phyloP scores from a whole-genome alignment of 805 yeast species.

The Saccharomyces jurei region DNA sequence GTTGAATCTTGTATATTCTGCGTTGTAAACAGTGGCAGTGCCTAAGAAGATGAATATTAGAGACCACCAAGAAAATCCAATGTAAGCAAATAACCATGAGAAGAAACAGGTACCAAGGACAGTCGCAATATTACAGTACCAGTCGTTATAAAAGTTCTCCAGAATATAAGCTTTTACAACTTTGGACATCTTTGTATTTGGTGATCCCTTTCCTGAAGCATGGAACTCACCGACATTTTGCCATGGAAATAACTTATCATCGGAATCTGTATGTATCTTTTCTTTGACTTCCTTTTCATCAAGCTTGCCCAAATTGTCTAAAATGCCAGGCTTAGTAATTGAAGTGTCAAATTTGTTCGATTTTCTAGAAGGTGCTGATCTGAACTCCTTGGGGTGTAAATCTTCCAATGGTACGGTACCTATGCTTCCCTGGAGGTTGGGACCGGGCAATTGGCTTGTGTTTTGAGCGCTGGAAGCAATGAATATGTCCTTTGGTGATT shows the following conservation, averaged over 20 bases:
- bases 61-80: slow-evolving; percentile 59
- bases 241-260: slow-evolving; percentile 32
- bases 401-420: slow-evolving; percentile 27
- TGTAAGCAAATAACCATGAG: slow-evolving; percentile 57
- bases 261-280: slow-evolving; percentile 8
- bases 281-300: slow-evolving; percentile 11
- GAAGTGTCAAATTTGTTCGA: slow-evolving; percentile 27
- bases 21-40: slow-evolving; percentile 58
- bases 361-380: slow-evolving; percentile 19
- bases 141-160: slow-evolving; percentile 65
- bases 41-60: slow-evolving; percentile 50
- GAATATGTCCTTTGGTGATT: slow-evolving; percentile 8
- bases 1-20: slow-evolving; percentile 69
- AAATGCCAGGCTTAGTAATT: slow-evolving; percentile 18
- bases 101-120: slow-evolving; percentile 65
- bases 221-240: slow-evolving; percentile 26
- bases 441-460: slow-evolving; percentile 17
- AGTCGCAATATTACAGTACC: slow-evolving; percentile 60
- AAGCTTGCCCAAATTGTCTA: slow-evolving; percentile 8
- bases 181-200: slow-evolving; percentile 22
- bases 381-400: slow-evolving; percentile 18
- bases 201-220: slow-evolving; percentile 12
- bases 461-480: slow-evolving; percentile 21
- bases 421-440: slow-evolving; percentile 21
- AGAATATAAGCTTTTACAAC: slow-evolving; percentile 49